These are phyloP conservation scores for Steccherinum ochraceum DNA, from an alignment of 768 basidiomycete species.

Conservation along the genomic window DNA sequence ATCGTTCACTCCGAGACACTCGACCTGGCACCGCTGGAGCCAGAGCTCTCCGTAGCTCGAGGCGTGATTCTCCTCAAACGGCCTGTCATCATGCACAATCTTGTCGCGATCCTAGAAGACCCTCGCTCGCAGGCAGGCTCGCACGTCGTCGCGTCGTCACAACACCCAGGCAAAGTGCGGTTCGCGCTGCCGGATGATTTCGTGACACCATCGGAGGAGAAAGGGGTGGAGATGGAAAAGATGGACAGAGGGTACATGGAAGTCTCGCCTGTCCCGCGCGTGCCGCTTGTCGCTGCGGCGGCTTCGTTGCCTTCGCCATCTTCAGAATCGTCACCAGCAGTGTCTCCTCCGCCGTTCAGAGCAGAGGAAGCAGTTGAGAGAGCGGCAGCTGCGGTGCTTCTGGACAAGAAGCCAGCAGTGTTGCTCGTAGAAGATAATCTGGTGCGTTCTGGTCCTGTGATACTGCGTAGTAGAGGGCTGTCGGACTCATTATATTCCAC, in stretches of 20 bases:
- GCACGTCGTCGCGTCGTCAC: too few species aligned
- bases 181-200: slow-evolving; percentile 10
- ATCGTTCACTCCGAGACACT: slow-evolving; percentile 16
- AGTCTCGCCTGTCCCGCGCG: not conserved
- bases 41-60: slow-evolving; percentile 6
- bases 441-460: slow-evolving; percentile 6
- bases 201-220: not conserved
- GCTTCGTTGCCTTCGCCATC: not conserved
- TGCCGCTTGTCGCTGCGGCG: too few species aligned
- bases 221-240: not conserved
- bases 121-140: slow-evolving; percentile 10
- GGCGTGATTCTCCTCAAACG: slow-evolving; percentile 22
- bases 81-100: slow-evolving; percentile 19
- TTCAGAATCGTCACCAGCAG: not conserved
- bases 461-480: too few species aligned
- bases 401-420: slow-evolving; percentile 7
- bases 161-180: too few species aligned
- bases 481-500: too few species aligned
- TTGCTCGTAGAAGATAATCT: slow-evolving; percentile 23
- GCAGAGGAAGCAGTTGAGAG: slow-evolving; percentile 3
- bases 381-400: too few species aligned
- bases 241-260: not conserved
- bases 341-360: not conserved
- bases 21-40: slow-evolving; percentile 17
- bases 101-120: slow-evolving; percentile 14